These are phyloP conservation scores for Heliamphora exappendiculata DNA, from an alignment of 148 eudicot species.

Conservation along the genomic window DNA sequence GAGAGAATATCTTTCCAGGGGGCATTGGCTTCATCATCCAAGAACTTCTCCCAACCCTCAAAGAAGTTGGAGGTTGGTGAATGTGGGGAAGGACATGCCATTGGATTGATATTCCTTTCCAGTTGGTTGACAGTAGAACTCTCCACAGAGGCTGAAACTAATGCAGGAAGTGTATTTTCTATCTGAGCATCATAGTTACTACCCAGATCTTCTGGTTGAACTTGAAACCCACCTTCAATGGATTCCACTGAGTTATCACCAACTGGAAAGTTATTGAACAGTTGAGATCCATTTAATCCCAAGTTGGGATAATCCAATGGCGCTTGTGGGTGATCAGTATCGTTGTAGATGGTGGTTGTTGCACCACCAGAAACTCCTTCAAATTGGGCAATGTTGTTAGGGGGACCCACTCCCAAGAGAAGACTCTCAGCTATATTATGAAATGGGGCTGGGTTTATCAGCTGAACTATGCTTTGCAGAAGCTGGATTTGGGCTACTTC, in stretches of 20 bases:
- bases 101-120: slow-evolving; percentile 32
- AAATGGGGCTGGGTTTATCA: slow-evolving; percentile 20
- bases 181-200: slow-evolving; percentile 8
- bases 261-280: neutral
- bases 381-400: neutral
- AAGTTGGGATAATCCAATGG: slow-evolving; percentile 3
- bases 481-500: slow-evolving; percentile 46
- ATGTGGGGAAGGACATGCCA: slow-evolving; percentile 14
- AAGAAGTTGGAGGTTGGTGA: slow-evolving; percentile 22
- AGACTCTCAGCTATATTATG: slow-evolving; percentile 4
- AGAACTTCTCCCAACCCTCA: slow-evolving; percentile 39
- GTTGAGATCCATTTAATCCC: neutral
- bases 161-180: slow-evolving; percentile 31
- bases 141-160: slow-evolving; percentile 31
- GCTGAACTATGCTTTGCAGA: slow-evolving; percentile 44
- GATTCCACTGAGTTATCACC: slow-evolving; percentile 1
- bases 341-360: neutral
- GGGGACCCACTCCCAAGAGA: neutral
- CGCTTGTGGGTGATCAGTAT: neutral
- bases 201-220: neutral
- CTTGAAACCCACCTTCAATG: slow-evolving; percentile 12
- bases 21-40: slow-evolving; percentile 36
- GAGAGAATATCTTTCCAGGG: slow-evolving; percentile 35
- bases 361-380: slow-evolving; percentile 1
- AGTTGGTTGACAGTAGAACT: slow-evolving; percentile 15